Percentiles rank a stretch among this genome's conserved stretches.
Evolutionary conservation across 176 grass and related monocot genomes (phyloP).

Genomic region (Poa pratensis): DNA sequence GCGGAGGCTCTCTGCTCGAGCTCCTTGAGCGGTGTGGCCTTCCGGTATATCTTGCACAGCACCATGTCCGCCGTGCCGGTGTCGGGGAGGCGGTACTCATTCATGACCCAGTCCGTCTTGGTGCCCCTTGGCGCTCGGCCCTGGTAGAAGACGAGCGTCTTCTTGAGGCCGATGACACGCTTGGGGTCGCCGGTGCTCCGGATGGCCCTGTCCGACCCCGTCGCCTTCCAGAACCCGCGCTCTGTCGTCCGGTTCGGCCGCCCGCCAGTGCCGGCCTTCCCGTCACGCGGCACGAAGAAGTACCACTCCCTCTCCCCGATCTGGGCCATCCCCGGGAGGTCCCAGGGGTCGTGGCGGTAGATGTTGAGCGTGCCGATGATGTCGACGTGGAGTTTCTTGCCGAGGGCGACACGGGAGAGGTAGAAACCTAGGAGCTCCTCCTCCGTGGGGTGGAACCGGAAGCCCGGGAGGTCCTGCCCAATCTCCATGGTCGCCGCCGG

Average conservation of each 20-base stretch:
- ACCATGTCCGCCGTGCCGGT: conserved; percentile 58
- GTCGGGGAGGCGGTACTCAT: conserved; percentile 86
- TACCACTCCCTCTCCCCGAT: conserved; percentile 98
- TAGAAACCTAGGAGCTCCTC: conserved; percentile 92
- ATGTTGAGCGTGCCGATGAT: conserved; percentile 85
- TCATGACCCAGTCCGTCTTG: conserved; percentile 96
- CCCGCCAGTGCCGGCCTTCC: conserved; percentile 62
- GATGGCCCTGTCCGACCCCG: conserved; percentile 72
- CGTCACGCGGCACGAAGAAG: conserved; percentile 84
- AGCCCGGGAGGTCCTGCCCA: conserved; percentile 89
- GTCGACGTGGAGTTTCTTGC: conserved; percentile 77
- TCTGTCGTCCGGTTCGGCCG: conserved; percentile 88
- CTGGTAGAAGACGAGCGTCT: conserved; percentile 93
- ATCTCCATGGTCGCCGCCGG: too few species aligned
- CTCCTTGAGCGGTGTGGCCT: conserved; percentile 84
- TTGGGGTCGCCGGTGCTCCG: conserved; percentile 47
- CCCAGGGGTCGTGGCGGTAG: conserved; percentile 87
- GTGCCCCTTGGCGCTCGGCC: conserved; percentile 75
- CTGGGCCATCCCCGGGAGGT: conserved; percentile 84
- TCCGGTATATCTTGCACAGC: conserved; percentile 89
- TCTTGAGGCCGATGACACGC: conserved; percentile 80
- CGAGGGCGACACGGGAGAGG: conserved; percentile 53
- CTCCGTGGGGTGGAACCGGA: conserved; percentile 93
- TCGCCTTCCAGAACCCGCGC: conserved; percentile 95
- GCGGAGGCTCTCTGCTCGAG: conserved; percentile 63